These are phyloP conservation scores for Xerocomus amazonicus DNA, from an alignment of 1,284 basidiomycete species.

Conservation along the genomic window DNA sequence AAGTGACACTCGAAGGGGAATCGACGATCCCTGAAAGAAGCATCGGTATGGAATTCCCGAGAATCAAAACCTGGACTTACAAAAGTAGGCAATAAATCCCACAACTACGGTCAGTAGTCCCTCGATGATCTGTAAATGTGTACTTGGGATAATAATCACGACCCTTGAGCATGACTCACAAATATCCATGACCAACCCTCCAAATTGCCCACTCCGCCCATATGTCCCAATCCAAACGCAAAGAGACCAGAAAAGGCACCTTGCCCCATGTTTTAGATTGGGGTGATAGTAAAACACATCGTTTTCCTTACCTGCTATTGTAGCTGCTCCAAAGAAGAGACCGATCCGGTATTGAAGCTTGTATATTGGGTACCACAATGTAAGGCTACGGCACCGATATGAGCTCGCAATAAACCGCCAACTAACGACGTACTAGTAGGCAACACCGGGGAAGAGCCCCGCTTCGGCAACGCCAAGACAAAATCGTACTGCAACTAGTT, in stretches of 20 bases:
- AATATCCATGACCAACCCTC: slow-evolving; percentile 36
- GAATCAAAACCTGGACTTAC: slow-evolving; percentile 13
- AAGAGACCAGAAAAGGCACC: slow-evolving; percentile 4
- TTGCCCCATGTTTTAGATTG: neutral
- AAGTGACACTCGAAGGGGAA: slow-evolving; percentile 45
- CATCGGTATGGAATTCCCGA: neutral
- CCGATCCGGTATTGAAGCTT: slow-evolving; percentile 37
- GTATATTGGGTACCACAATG: slow-evolving; percentile 37
- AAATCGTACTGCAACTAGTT: slow-evolving; percentile 57
- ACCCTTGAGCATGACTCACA: slow-evolving; percentile 18
- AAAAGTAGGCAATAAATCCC: slow-evolving; percentile 30
- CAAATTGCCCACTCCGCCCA: neutral
- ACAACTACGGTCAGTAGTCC: slow-evolving; percentile 38
- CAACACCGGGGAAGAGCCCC: slow-evolving; percentile 66
- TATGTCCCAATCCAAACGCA: slow-evolving; percentile 1
- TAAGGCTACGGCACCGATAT: slow-evolving; percentile 17
- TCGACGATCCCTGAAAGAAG: slow-evolving; percentile 41
- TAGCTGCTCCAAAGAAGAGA: slow-evolving; percentile 37
- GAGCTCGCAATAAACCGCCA: slow-evolving; percentile 28
- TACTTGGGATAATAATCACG: neutral
- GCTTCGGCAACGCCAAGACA: slow-evolving; percentile 66
- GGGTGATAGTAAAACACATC: neutral
- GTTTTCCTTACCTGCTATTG: slow-evolving; percentile 3
- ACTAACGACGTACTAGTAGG: slow-evolving; percentile 50
- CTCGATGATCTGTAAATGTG: slow-evolving; percentile 37